Percentiles rank a stretch among this genome's conserved stretches.
phyloP scores from a whole-genome alignment of 345 rosid genomes.

The Hypericum perforatum region DNA sequence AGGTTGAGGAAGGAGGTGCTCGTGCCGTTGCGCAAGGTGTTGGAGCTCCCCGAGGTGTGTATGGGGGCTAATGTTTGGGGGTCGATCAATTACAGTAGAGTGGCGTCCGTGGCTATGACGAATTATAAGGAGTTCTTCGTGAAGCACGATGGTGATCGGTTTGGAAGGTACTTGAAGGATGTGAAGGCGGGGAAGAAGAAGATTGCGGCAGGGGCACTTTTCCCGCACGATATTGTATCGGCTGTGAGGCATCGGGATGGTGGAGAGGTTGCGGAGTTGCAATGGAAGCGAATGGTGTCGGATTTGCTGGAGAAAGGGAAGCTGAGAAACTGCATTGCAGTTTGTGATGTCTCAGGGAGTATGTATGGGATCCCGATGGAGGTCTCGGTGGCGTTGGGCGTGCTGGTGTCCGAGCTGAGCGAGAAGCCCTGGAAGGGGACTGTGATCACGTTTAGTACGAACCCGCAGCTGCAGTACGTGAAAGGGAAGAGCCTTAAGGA shows the following conservation, averaged over 20 bases:
- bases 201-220: conserved; percentile 14
- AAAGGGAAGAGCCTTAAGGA: neutral
- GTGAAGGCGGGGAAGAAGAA: conserved; percentile 10
- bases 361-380: conserved; percentile 4
- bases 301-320: conserved; percentile 12
- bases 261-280: conserved; percentile 15
- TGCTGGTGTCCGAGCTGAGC: conserved; percentile 6
- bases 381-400: conserved; percentile 3
- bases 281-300: conserved; percentile 18
- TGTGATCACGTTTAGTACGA: conserved; percentile 1
- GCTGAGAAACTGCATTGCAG: conserved; percentile 3
- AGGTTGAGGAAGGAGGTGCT: conserved; percentile 19
- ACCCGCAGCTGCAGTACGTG: neutral
- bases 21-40: conserved; percentile 11
- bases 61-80: conserved; percentile 13
- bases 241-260: conserved; percentile 1
- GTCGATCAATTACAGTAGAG: conserved; percentile 15
- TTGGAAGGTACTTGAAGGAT: conserved; percentile 7
- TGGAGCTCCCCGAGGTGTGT: conserved; percentile 15
- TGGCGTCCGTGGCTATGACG: conserved; percentile 20
- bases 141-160: conserved; percentile 12
- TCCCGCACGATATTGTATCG: conserved; percentile 16
- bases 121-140: conserved; percentile 7
- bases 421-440: conserved; percentile 13
- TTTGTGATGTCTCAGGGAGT: conserved; percentile 10